Evolutionary conservation across 1,284 basidiomycete genomes (phyloP).

Genomic region (Violaceomyces palustris): DNA sequence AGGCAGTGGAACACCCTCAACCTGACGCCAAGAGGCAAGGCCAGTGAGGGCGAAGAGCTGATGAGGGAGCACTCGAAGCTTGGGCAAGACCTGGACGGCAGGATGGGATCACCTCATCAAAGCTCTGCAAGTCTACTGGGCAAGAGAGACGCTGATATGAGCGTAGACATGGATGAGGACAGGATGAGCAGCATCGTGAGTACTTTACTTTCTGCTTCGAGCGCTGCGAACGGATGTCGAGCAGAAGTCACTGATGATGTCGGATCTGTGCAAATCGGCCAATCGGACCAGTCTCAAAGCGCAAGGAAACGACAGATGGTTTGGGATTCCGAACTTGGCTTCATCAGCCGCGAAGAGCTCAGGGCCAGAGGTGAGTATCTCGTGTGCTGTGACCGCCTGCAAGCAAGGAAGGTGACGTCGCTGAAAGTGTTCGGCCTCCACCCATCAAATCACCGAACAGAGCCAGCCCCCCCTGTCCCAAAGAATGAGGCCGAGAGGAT

Average conservation of each 20-base stretch:
- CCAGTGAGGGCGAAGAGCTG: slow-evolving; percentile 33
- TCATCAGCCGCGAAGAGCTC: slow-evolving; percentile 43
- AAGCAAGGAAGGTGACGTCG: no score
- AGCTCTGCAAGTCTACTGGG: slow-evolving; percentile 16
- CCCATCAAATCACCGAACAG: no score
- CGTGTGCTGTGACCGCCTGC: no score
- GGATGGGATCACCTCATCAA: no score
- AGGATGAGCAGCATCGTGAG: no score
- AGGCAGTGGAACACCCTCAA: slow-evolving; percentile 42
- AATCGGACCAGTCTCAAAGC: neutral
- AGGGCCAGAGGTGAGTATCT: no score
- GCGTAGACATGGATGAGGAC: slow-evolving; percentile 24
- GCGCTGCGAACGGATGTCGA: neutral
- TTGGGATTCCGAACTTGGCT: slow-evolving; percentile 46
- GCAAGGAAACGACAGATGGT: slow-evolving; percentile 43
- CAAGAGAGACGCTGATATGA: slow-evolving; percentile 31
- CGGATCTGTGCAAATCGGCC: neutral
- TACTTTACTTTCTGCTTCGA: neutral
- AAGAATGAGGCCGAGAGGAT: slow-evolving; percentile 55
- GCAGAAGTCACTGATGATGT: no score
- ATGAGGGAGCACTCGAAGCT: slow-evolving; percentile 23
- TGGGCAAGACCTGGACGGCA: neutral
- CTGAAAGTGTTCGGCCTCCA: no score
- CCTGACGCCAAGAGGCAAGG: slow-evolving; percentile 23
- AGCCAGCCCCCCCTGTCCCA: slow-evolving; percentile 42